Evolutionary conservation across 495 filamentous ascomycete genomes (phyloP).

Genomic region (Penicillium paradoxum): DNA sequence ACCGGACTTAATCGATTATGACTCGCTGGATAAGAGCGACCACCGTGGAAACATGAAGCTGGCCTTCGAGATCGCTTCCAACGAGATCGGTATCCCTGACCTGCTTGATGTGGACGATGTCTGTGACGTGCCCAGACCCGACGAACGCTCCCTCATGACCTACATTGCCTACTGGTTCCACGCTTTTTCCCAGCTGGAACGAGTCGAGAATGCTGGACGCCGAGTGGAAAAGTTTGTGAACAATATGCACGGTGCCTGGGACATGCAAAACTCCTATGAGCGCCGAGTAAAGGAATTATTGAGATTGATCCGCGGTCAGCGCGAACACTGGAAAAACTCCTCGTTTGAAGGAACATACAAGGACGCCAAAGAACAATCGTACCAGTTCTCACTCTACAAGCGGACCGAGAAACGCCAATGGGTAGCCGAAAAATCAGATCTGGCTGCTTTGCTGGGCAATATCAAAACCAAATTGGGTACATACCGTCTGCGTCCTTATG

Average conservation of each 20-base stretch:
- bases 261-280: conserved; percentile 97
- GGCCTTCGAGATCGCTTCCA: conserved; percentile 90
- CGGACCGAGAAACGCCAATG: conserved; percentile 81
- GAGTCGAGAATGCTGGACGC: conserved; percentile 93
- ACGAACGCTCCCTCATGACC: conserved; percentile 96
- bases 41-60: conserved; percentile 96
- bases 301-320: conserved; percentile 65
- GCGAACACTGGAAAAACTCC: conserved; percentile 67
- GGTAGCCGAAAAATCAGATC: conserved; percentile 96
- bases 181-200: conserved; percentile 95
- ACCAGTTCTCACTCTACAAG: conserved; percentile 81
- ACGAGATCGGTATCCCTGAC: conserved; percentile 96
- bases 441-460: conserved; percentile 90
- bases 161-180: conserved; percentile 99
- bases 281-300: conserved; percentile 77
- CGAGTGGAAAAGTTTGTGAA: conserved; percentile 97
- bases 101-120: conserved; percentile 97
- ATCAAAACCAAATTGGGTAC: conserved; percentile 98
- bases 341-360: conserved; percentile 87
- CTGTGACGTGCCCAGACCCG: conserved; percentile 90
- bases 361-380: conserved; percentile 84
- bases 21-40: conserved; percentile 86
- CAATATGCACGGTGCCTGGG: conserved; percentile 99
- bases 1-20: conserved; percentile 94
- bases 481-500: conserved; percentile 84